phyloP scores from a whole-genome alignment of 164 flowering plant species.

The Kalanchoe fedtschenkoi region DNA sequence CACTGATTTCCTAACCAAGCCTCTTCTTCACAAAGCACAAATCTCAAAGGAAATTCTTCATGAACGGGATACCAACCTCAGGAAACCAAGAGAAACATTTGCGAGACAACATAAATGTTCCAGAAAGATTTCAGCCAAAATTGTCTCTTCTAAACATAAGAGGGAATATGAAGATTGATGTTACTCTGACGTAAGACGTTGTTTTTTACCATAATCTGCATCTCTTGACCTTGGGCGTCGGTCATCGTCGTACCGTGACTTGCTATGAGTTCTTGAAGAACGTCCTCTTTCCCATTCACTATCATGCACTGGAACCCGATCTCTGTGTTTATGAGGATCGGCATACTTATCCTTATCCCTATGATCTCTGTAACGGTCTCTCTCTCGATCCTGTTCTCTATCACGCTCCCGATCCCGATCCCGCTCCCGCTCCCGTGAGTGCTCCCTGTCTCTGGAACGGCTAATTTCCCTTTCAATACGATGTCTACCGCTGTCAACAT shows the following conservation, averaged over 20 bases:
- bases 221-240: constrained; percentile 66
- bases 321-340: constrained; percentile 15
- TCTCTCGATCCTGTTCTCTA: constrained; percentile 27
- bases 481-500: constrained; percentile 60
- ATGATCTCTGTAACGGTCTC: constrained; percentile 54
- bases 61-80: neutral
- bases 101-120: constrained; percentile 7
- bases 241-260: constrained; percentile 66
- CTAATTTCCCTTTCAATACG: constrained; percentile 61
- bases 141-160: constrained; percentile 1
- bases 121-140: constrained; percentile 2
- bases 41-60: neutral
- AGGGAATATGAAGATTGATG: neutral
- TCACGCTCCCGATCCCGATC: neutral
- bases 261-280: constrained; percentile 63
- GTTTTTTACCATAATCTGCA: constrained; percentile 70
- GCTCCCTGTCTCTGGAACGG: constrained; percentile 45
- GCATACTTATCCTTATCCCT: constrained; percentile 55
- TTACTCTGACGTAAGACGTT: constrained; percentile 47
- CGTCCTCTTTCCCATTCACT: constrained; percentile 70
- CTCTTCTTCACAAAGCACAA: neutral
- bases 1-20: neutral
- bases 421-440: constrained; percentile 16
- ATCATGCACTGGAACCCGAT: constrained; percentile 30
- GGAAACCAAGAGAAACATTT: neutral